A percentile compares a stretch with the other conserved stretches of the same genome.
Conservation (phyloP, 1,139 yeast species). For the Pichia sp. region DNA sequence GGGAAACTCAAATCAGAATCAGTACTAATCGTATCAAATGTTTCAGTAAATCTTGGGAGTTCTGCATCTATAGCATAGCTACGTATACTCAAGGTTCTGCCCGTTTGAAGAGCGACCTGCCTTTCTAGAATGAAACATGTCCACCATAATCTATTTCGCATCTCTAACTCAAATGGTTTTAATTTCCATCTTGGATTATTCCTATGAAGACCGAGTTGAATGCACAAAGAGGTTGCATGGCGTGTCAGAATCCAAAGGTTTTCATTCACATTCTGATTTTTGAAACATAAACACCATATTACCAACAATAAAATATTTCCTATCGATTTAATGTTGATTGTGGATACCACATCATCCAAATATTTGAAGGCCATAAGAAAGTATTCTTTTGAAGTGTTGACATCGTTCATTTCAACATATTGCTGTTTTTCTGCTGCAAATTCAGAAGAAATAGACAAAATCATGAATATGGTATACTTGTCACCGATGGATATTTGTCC, state of each 20-base stretch:
- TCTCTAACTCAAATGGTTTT: neutral
- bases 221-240: slow-evolving; percentile 1
- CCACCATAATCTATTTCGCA: slow-evolving; percentile 2
- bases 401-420: neutral
- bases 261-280: slow-evolving; percentile 4
- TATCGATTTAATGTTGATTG: neutral
- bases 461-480: slow-evolving; percentile 1
- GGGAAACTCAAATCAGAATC: neutral
- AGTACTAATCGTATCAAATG: neutral
- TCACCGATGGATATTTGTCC: neutral
- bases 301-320: slow-evolving; percentile 1
- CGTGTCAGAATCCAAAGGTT: slow-evolving; percentile 2
- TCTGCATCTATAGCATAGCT: slow-evolving; percentile 5
- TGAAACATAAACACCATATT: slow-evolving; percentile 1
- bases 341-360: neutral
- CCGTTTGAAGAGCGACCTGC: neutral
- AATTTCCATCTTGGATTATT: slow-evolving; percentile 1
- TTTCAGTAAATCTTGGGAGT: neutral
- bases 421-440: neutral
- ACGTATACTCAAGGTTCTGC: slow-evolving; percentile 4
- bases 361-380: neutral
- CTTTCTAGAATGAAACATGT: neutral
- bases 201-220: slow-evolving; percentile 1
- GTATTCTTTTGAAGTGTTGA: neutral
- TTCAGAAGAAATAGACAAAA: slow-evolving; percentile 1